Evolutionary conservation across 768 basidiomycete genomes (phyloP).

Genomic region (Mycena venus): DNA sequence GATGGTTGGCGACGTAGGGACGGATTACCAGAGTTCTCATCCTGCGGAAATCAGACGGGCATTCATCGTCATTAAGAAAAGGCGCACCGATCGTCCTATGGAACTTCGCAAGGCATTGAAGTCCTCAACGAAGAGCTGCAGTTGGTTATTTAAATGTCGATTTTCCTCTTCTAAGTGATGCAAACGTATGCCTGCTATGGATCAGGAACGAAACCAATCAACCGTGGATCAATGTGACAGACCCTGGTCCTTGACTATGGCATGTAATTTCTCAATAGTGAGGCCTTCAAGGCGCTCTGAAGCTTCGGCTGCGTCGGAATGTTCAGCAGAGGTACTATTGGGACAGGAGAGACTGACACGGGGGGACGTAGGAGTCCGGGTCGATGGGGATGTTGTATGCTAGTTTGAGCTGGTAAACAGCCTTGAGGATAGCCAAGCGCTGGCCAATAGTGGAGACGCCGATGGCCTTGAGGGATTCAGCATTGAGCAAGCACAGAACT

Average conservation of each 20-base stretch:
- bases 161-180: conserved; percentile 84
- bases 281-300: conserved; percentile 66
- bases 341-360: conserved; percentile 68
- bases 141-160: conserved; percentile 69
- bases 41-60: conserved; percentile 40
- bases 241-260: conserved; percentile 84
- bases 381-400: conserved; percentile 87
- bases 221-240: conserved; percentile 24
- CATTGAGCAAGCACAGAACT: conserved; percentile 85
- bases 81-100: conserved; percentile 55
- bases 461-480: conserved; percentile 87
- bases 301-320: conserved; percentile 63
- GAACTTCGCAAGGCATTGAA: conserved; percentile 59
- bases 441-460: conserved; percentile 94
- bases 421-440: conserved; percentile 90
- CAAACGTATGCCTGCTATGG: conserved; percentile 72
- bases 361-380: conserved; percentile 88
- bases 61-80: conserved; percentile 17
- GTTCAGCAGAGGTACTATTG: conserved; percentile 44
- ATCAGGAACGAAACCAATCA: conserved; percentile 5
- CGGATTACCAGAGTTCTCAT: conserved; percentile 48
- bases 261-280: conserved; percentile 76
- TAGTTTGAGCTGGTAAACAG: conserved; percentile 91
- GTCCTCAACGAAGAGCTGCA: conserved; percentile 79
- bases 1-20: conserved; percentile 80